Evolutionary conservation across 2,329 filamentous ascomycete species (phyloP), one percentile per base, ranked within the genome.

Genomic region (Sarocladium strictum): DNA sequence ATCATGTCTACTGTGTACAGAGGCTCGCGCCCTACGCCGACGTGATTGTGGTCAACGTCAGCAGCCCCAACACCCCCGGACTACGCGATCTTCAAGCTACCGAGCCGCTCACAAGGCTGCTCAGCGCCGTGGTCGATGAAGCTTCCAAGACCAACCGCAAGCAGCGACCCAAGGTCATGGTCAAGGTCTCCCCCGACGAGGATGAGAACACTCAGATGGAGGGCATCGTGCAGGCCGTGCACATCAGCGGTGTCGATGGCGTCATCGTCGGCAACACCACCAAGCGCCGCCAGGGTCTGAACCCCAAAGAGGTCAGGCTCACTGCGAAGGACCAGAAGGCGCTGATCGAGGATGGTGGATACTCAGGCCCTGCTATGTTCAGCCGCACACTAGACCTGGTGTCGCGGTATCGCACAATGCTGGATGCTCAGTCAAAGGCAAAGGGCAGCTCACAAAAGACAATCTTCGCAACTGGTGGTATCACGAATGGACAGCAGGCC

Each of bases 261-360:
- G 84, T 99, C 33, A 97, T 99, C 58, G 93, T 99, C 3, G 94
- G 93, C 11, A 99, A 99, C 75, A 99, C 94, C 0, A 99, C 94
- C 2, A 96, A 94, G 72, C 82, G 86, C 60, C 80, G 94, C 41
- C 80, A 85, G 0, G 85, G 84, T 3, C 67, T 93, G n/a, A 40
- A 54, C 1, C 87, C 91, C 0, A 72, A 78, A 23, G 85, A 86
- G 24, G 81, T 86, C 59, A 69, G 74, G 32, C 76, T 96, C 24
- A 80, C 85, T 0, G 63, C 74, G 2, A 76, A 80, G 59, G 93
- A 99, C 66, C 77, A 84, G 60, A 71, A 75, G 57, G 78, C 85
- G 1, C 69, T 97, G 29, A 76, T 78, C 55, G 90, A 97, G 71
- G 85, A 86, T 19, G 92, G 94, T 26, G 93, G 94, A 1, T 95